These are phyloP conservation scores for Nitzschia palea DNA, from an alignment of 108 stramenopile genomes.

Conservation along the genomic window DNA sequence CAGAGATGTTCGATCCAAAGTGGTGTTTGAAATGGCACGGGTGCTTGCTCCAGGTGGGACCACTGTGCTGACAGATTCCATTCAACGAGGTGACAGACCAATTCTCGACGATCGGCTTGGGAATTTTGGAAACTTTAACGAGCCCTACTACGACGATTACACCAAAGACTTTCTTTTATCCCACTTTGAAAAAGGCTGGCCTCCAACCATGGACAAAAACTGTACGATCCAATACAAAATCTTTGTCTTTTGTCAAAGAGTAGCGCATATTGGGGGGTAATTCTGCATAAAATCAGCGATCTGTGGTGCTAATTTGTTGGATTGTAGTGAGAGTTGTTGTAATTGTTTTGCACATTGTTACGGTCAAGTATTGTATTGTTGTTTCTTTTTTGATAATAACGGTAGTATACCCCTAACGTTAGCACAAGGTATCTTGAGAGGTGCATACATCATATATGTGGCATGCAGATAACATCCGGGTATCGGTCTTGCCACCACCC, in stretches of 20 bases:
- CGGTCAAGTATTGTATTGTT: too few relatives aligned
- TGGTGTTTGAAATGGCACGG: constrained; percentile 43
- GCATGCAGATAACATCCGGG: too few relatives aligned
- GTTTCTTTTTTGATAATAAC: too few relatives aligned
- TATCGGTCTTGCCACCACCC: too few relatives aligned
- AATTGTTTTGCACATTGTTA: too few relatives aligned
- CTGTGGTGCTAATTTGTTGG: too few relatives aligned
- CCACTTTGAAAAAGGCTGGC: constrained; percentile 33
- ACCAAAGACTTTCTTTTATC: neutral
- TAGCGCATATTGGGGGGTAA: too few relatives aligned
- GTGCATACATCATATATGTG: too few relatives aligned
- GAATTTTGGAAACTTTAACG: constrained; percentile 44
- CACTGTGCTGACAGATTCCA: constrained; percentile 47
- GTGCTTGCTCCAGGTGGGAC: constrained; percentile 38
- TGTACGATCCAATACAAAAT: constrained; percentile 26
- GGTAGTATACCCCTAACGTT: too few relatives aligned
- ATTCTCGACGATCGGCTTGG: constrained; percentile 15
- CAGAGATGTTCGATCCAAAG: constrained; percentile 23
- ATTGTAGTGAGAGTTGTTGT: too few relatives aligned
- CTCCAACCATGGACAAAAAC: constrained; percentile 22
- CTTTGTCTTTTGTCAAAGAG: constrained; percentile 33
- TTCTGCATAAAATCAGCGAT: too few relatives aligned
- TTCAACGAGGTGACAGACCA: constrained; percentile 51
- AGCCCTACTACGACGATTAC: constrained; percentile 41
- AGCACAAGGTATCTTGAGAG: too few relatives aligned